Evolutionary conservation across 495 filamentous ascomycete genomes (phyloP).

Genomic region (Pseudoneurospora amorphoporcata): DNA sequence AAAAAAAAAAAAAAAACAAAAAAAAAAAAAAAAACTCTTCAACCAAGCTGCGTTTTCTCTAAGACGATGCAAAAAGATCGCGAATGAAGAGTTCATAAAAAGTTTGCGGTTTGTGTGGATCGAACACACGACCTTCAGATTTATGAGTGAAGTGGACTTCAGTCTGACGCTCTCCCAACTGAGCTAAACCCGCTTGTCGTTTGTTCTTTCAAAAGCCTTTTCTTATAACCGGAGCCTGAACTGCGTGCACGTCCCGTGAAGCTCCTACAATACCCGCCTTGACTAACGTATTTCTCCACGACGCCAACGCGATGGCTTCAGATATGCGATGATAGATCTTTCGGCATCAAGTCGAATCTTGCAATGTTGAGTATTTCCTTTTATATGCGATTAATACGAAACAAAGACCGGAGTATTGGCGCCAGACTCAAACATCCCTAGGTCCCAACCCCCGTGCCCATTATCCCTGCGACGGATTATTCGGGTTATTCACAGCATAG

Average conservation of each 20-base stretch:
- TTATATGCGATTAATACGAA: neutral
- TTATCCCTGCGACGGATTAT: neutral
- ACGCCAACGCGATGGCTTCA: neutral
- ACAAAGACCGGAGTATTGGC: neutral
- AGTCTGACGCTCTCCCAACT: neutral
- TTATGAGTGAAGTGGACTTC: too few species aligned
- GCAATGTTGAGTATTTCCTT: neutral
- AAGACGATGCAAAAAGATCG: neutral
- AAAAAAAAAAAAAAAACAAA: neutral
- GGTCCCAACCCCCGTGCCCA: neutral
- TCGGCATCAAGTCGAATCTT: neutral
- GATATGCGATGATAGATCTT: neutral
- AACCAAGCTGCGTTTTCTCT: neutral
- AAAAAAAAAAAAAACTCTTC: neutral
- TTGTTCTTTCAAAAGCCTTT: fast-evolving
- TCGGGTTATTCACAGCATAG: neutral
- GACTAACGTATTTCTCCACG: neutral
- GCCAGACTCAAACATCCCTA: neutral
- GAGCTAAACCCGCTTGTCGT: neutral
- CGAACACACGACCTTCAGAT: neutral
- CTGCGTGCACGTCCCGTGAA: neutral
- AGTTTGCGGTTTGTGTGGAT: neutral
- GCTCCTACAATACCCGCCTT: neutral
- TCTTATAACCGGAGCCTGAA: neutral
- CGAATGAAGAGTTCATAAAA: neutral